Evolutionary conservation across 2,329 filamentous ascomycete genomes (phyloP).

Genomic region (Chaetomium sp.): DNA sequence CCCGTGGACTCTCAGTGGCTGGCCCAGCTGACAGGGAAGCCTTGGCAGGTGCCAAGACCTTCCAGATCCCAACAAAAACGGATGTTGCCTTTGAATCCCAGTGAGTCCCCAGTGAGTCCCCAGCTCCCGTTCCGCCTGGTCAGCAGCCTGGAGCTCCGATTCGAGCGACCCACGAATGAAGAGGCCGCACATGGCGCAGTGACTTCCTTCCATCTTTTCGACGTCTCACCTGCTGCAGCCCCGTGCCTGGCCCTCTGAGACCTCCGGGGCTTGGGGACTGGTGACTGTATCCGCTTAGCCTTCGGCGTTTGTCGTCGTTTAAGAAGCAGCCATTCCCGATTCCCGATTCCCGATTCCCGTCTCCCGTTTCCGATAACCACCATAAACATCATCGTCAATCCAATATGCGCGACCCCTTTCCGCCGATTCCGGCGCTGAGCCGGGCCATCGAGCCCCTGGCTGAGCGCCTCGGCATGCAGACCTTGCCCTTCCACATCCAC

Average conservation of each 20-base stretch:
- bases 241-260: conserved; percentile 7
- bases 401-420: conserved; percentile 73
- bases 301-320: neutral
- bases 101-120: too few relatives aligned
- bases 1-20: neutral
- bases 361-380: neutral
- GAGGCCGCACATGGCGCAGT: conserved; percentile 32
- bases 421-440: conserved; percentile 60
- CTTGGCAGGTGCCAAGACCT: conserved; percentile 20
- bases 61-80: conserved; percentile 26
- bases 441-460: conserved; percentile 64
- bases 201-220: neutral
- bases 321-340: neutral
- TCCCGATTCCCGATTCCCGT: neutral
- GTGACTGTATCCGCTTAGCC: conserved; percentile 10
- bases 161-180: conserved; percentile 28
- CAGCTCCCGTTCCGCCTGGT: too few relatives aligned
- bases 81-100: neutral
- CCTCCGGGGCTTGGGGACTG: neutral
- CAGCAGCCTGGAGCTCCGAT: conserved; percentile 1
- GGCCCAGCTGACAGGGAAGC: conserved; percentile 6
- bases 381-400: neutral
- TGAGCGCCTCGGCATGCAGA: conserved; percentile 61
- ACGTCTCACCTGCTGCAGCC: conserved; percentile 12
- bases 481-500: conserved; percentile 75